Percentiles rank a stretch among this genome's conserved stretches.
Conservation (phyloP, 305 asterid species). For the Fraxinus dipetala region DNA sequence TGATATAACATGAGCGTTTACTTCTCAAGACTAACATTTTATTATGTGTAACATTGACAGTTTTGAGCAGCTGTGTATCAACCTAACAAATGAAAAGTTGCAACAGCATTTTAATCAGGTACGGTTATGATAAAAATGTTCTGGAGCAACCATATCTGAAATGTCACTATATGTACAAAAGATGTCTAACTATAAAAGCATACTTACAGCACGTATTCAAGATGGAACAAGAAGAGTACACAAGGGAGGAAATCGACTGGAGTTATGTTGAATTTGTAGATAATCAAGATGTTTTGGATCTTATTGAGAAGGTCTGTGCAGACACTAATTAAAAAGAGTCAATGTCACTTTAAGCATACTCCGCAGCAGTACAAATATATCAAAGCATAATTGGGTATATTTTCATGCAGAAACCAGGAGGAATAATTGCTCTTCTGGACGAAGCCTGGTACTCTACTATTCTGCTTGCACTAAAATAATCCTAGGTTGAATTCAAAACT, state of each 20-base stretch:
- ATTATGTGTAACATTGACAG: constrained; percentile 34
- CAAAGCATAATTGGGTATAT: constrained; percentile 22
- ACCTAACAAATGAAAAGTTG: constrained; percentile 91
- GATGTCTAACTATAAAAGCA: constrained; percentile 27
- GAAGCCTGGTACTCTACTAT: constrained; percentile 89
- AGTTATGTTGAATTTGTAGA: constrained; percentile 92
- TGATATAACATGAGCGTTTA: constrained; percentile 11
- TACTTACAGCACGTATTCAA: constrained; percentile 81
- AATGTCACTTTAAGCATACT: constrained; percentile 14
- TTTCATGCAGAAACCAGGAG: constrained; percentile 93
- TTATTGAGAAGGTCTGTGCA: constrained; percentile 71
- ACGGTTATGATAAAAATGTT: constrained; percentile 13
- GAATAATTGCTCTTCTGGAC: constrained; percentile 94
- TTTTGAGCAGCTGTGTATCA: constrained; percentile 92
- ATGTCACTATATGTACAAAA: constrained; percentile 5
- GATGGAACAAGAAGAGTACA: constrained; percentile 96
- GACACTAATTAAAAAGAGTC: not conserved
- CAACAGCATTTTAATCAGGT: constrained; percentile 99
- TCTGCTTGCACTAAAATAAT: constrained; percentile 15
- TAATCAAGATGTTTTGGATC: constrained; percentile 92
- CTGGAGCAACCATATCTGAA: constrained; percentile 6
- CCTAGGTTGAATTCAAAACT: constrained; percentile 8
- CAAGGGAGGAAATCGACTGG: constrained; percentile 91
- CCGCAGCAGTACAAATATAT: constrained; percentile 19
- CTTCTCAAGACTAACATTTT: constrained; percentile 30